Evolutionary conservation across 2,329 filamentous ascomycete species (phyloP), one percentile per base, ranked within the genome.

Genomic region (Trichoderma sp.): DNA sequence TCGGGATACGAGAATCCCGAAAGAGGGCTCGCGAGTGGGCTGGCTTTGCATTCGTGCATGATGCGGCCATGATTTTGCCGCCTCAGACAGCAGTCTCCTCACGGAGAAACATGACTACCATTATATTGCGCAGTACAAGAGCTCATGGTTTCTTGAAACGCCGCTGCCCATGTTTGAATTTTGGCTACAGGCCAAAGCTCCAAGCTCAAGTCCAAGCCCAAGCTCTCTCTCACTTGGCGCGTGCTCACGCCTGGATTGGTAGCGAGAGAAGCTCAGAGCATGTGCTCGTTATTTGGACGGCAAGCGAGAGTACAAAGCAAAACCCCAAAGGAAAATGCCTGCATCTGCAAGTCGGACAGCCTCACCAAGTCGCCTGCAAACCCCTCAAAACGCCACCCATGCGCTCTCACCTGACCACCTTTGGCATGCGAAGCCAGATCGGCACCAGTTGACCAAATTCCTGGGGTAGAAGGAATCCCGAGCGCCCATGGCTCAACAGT

Each of bases 381-480:
- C 11, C 39, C 32, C 39, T 39, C 30, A 34, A 28, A 61, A 68
- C 66, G 66, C 66, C 66, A 68, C 66, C 66, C 66, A 47, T 61
- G 55, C 55, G 55, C 55, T 12, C 66, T 68, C 66, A 68, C 66
- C 66, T 68, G 66, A 68, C 57, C 66, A 68, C 57, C 11, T 34
- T 43, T 26, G 66, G 30, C 55, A 68, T 68, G 66, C 66, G 57
- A 68, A 68, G 66, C 66, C 55, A 68, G 55, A 68, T 68, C 66
- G 66, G 55, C 66, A 58, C 50, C 47, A 17, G 53, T 59, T 68
- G 53, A 30, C 28, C 66, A 50, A 30, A 53, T 61, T 61, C 28
- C 66, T 68, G 66, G 66, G 66, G 66, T 68, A 68, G 57, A 15
- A 32, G 23, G 26, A 32, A 39, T 67, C 32, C 34, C 36, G 55